Conservation (phyloP, 345 rosid species). For the Turritis glabra region DNA sequence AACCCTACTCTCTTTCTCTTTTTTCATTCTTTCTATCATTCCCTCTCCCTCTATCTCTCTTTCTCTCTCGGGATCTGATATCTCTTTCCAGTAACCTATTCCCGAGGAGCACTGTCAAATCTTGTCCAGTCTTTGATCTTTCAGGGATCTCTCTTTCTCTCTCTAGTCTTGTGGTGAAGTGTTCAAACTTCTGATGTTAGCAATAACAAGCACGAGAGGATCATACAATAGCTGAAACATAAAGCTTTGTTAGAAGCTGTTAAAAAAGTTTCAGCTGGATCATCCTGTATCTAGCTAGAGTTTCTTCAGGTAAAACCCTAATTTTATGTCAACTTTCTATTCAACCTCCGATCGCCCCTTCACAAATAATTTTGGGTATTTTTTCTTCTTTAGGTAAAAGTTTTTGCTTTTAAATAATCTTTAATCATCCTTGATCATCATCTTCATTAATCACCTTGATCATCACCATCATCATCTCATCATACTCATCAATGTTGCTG, state of each 20-base stretch:
- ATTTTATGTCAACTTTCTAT: constrained; percentile 7
- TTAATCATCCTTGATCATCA: constrained; percentile 9
- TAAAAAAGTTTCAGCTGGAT: constrained; percentile 16
- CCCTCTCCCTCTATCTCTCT: constrained; percentile 25
- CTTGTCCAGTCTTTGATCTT: constrained; percentile 29
- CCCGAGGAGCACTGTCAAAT: constrained; percentile 43
- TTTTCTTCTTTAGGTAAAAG: constrained; percentile 9
- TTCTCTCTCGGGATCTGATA: constrained; percentile 74
- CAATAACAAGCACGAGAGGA: neutral
- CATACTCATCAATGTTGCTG: constrained; percentile 40
- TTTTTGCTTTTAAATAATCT: constrained; percentile 1
- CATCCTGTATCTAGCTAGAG: constrained; percentile 13
- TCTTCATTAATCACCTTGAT: constrained; percentile 11
- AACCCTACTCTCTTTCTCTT: constrained; percentile 56
- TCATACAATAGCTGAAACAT: neutral
- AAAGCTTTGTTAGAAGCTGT: constrained; percentile 19
- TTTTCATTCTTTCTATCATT: constrained; percentile 44
- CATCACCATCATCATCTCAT: constrained; percentile 24
- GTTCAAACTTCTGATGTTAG: constrained; percentile 18
- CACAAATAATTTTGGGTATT: neutral
- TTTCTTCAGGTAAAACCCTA: constrained; percentile 42
- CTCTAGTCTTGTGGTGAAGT: constrained; percentile 37
- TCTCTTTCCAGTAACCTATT: constrained; percentile 38
- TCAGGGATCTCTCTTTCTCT: constrained; percentile 25
- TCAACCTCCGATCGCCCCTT: neutral